phyloP scores from a whole-genome alignment of 805 yeast genomes.

The Candida corydali region DNA sequence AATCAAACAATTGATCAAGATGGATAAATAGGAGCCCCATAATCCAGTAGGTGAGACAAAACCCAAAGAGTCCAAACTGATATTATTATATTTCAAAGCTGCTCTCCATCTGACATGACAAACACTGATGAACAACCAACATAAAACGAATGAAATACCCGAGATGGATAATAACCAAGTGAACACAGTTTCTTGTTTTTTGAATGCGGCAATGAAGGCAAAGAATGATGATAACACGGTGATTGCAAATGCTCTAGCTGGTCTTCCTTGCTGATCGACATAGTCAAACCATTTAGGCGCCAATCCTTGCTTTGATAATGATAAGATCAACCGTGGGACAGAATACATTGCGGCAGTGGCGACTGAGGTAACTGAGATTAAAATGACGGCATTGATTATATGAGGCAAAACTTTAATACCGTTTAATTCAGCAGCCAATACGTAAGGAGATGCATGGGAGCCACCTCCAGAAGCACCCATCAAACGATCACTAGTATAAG shows the following conservation, averaged over 20 bases:
- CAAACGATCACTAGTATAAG: constrained; percentile 25
- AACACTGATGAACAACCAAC: constrained; percentile 37
- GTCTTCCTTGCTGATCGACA: constrained; percentile 39
- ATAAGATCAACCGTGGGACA: constrained; percentile 37
- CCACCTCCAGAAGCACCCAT: constrained; percentile 30
- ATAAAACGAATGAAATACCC: constrained; percentile 32
- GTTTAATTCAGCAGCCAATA: constrained; percentile 36
- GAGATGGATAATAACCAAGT: constrained; percentile 32
- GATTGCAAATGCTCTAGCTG: constrained; percentile 32
- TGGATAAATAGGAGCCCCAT: constrained; percentile 34
- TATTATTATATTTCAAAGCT: constrained; percentile 29
- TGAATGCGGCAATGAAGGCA: constrained; percentile 38
- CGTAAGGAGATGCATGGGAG: constrained; percentile 39
- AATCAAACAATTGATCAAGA: constrained; percentile 26
- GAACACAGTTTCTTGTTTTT: constrained; percentile 35
- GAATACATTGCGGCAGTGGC: constrained; percentile 41
- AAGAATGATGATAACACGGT: constrained; percentile 33
- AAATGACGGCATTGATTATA: constrained; percentile 39
- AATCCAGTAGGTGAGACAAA: constrained; percentile 38
- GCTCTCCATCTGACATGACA: constrained; percentile 39
- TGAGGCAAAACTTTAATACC: constrained; percentile 35
- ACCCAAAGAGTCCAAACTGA: constrained; percentile 24
- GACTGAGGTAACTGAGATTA: constrained; percentile 39
- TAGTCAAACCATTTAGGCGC: constrained; percentile 37
- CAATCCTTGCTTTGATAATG: constrained; percentile 39